These are phyloP conservation scores for Aspergillus nidulans DNA, from an alignment of 495 filamentous ascomycete species.

Conservation along the genomic window DNA sequence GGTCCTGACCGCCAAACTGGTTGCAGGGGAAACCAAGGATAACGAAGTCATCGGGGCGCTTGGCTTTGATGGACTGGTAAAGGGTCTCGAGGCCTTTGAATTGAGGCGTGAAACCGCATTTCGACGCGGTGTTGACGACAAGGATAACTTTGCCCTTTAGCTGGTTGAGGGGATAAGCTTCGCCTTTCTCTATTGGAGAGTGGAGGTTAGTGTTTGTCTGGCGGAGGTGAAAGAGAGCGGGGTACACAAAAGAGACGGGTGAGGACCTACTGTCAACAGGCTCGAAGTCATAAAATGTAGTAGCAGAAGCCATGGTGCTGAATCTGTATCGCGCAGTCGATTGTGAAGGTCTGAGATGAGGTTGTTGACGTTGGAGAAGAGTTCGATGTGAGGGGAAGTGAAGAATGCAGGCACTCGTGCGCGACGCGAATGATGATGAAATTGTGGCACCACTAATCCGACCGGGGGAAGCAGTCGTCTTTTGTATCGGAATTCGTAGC, in stretches of 20 bases:
- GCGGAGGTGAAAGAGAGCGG: not conserved
- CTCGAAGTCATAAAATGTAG: conserved; percentile 88
- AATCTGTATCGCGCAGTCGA: conserved; percentile 5
- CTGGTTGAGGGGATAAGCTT: conserved; percentile 59
- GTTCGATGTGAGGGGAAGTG: not conserved
- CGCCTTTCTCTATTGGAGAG: conserved; percentile 62
- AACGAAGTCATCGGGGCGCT: conserved; percentile 69
- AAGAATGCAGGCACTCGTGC: not conserved
- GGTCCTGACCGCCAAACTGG: conserved; percentile 91
- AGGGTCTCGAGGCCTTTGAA: conserved; percentile 86
- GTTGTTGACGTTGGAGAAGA: not conserved
- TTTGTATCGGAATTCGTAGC: not conserved
- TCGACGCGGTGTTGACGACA: conserved; percentile 96
- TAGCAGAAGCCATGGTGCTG: conserved; percentile 77
- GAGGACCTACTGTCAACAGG: conserved; percentile 66
- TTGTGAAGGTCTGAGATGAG: conserved; percentile 13
- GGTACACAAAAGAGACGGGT: not conserved
- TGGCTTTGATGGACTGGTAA: conserved; percentile 69
- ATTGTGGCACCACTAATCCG: not conserved
- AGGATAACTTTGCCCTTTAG: conserved; percentile 90
- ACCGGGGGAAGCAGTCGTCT: not conserved
- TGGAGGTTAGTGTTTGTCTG: conserved; percentile 10
- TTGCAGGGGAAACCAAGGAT: conserved; percentile 98
- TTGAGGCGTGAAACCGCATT: conserved; percentile 99
- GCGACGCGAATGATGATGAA: too few relatives aligned